Conservation (phyloP, 352 stramenopile genomes). For the Phytopythium chamaehyphon region DNA sequence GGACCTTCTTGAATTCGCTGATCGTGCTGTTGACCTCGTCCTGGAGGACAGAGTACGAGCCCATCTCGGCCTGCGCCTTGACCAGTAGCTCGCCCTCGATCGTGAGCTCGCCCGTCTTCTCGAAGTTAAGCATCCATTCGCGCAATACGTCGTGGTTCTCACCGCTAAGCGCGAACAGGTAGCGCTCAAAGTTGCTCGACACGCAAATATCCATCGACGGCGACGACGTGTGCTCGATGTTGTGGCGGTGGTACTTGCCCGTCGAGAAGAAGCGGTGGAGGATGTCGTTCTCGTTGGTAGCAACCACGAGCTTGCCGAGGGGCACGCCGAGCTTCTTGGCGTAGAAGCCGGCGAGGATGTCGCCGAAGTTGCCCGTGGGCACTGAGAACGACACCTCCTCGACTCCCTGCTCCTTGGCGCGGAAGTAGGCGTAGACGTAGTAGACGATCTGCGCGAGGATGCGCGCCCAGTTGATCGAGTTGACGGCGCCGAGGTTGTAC, state of each 20-base stretch:
- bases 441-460: conserved; percentile 99
- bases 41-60: conserved; percentile 83
- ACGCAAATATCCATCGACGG: conserved; percentile 99
- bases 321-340: conserved; percentile 91
- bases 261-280: conserved; percentile 97
- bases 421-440: conserved; percentile 98
- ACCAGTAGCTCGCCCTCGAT: conserved; percentile 88
- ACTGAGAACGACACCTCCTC: conserved; percentile 93
- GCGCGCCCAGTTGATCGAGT: conserved; percentile 99
- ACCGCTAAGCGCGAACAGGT: conserved; percentile 95
- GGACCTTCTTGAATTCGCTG: conserved; percentile 85
- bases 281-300: conserved; percentile 99
- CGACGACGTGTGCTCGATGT: conserved; percentile 93
- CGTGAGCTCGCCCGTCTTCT: conserved; percentile 93
- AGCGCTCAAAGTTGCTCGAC: conserved; percentile 99
- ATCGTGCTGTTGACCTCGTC: conserved; percentile 92
- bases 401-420: conserved; percentile 63
- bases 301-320: conserved; percentile 95
- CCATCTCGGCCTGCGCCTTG: conserved; percentile 92
- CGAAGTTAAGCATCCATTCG: conserved; percentile 95
- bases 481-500: conserved; percentile 96
- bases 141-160: conserved; percentile 89
- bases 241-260: conserved; percentile 94
- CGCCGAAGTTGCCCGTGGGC: conserved; percentile 99
- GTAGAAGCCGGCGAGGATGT: conserved; percentile 98